Conservation (phyloP, 2,329 filamentous ascomycete species). For the Fusarium neocosmosporiellum region DNA sequence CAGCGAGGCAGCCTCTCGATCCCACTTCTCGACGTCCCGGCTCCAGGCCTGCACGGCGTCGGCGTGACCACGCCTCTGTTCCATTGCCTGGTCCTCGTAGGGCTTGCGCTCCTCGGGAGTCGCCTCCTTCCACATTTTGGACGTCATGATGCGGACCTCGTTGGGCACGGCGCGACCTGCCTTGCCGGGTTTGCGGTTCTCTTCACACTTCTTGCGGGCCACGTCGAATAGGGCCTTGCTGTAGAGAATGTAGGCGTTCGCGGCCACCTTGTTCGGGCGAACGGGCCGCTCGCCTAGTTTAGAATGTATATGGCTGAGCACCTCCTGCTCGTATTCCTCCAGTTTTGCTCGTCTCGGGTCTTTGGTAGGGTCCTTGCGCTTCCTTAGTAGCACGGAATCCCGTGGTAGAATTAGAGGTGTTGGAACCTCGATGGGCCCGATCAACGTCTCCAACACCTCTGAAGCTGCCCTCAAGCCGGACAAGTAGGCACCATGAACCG, state of each 20-base stretch:
- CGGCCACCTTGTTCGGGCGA: slow-evolving; percentile 77
- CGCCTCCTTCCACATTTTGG: slow-evolving; percentile 90
- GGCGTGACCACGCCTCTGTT: slow-evolving; percentile 74
- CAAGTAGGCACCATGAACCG: slow-evolving; percentile 95
- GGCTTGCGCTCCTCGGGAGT: slow-evolving; percentile 77
- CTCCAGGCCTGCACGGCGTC: slow-evolving; percentile 69
- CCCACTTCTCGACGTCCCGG: slow-evolving; percentile 76
- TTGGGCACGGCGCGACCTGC: slow-evolving; percentile 74
- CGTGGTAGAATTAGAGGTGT: slow-evolving; percentile 79
- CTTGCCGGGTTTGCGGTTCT: slow-evolving; percentile 70
- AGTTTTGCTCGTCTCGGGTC: slow-evolving; percentile 64
- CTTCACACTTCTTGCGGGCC: slow-evolving; percentile 70
- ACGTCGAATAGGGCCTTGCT: slow-evolving; percentile 81
- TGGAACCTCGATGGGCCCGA: slow-evolving; percentile 84
- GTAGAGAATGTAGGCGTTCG: slow-evolving; percentile 90
- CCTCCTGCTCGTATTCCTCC: slow-evolving; percentile 67
- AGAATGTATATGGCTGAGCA: slow-evolving; percentile 62
- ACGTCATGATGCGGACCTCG: slow-evolving; percentile 86
- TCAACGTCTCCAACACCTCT: slow-evolving; percentile 82
- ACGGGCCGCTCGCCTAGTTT: slow-evolving; percentile 79
- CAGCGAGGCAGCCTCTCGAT: slow-evolving; percentile 69
- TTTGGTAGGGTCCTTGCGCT: slow-evolving; percentile 64
- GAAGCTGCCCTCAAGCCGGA: slow-evolving; percentile 91
- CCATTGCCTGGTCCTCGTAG: slow-evolving; percentile 79
- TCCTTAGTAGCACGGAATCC: slow-evolving; percentile 61